A percentile compares a stretch with the other conserved stretches of the same genome.
These are phyloP conservation scores for Ogataea haglerorum DNA, from an alignment of 805 yeast species.

Conservation along the genomic window DNA sequence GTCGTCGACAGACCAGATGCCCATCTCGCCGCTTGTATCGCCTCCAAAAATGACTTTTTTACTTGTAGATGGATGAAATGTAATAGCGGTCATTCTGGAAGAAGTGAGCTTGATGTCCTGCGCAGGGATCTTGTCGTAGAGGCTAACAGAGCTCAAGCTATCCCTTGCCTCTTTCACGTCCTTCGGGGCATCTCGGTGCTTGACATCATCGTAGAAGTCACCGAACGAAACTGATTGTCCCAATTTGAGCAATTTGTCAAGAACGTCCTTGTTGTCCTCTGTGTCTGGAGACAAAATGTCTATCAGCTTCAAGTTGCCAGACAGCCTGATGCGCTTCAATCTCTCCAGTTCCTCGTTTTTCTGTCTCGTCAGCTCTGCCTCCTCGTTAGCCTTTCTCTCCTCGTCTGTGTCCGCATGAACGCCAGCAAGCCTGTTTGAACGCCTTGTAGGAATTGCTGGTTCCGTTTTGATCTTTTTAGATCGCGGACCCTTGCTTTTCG, in stretches of 20 bases:
- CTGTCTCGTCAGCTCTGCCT: slow-evolving; percentile 36
- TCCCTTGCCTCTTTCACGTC: slow-evolving; percentile 48
- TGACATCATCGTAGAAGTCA: slow-evolving; percentile 60
- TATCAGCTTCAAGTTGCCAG: slow-evolving; percentile 60
- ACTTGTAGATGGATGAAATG: slow-evolving; percentile 69
- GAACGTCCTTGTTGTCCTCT: slow-evolving; percentile 28
- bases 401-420: slow-evolving; percentile 45
- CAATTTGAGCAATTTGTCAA: slow-evolving; percentile 35
- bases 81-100: slow-evolving; percentile 69
- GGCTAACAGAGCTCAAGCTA: slow-evolving; percentile 47
- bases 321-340: slow-evolving; percentile 55
- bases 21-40: slow-evolving; percentile 82
- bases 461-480: slow-evolving; percentile 30
- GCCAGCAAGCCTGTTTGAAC: slow-evolving; percentile 80
- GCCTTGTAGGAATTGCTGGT: slow-evolving; percentile 53
- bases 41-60: slow-evolving; percentile 76
- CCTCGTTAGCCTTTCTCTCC: slow-evolving; percentile 40
- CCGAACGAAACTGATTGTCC: slow-evolving; percentile 61
- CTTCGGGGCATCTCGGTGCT: slow-evolving; percentile 36
- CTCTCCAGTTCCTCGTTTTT: slow-evolving; percentile 35
- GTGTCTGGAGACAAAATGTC: slow-evolving; percentile 49
- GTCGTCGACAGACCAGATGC: slow-evolving; percentile 77
- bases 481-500: slow-evolving; percentile 28
- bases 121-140: slow-evolving; percentile 60
- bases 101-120: slow-evolving; percentile 66